Base-by-base conservation (phyloP, 2,329 filamentous ascomycete species). In the Cryphonectria naterciae region DNA sequence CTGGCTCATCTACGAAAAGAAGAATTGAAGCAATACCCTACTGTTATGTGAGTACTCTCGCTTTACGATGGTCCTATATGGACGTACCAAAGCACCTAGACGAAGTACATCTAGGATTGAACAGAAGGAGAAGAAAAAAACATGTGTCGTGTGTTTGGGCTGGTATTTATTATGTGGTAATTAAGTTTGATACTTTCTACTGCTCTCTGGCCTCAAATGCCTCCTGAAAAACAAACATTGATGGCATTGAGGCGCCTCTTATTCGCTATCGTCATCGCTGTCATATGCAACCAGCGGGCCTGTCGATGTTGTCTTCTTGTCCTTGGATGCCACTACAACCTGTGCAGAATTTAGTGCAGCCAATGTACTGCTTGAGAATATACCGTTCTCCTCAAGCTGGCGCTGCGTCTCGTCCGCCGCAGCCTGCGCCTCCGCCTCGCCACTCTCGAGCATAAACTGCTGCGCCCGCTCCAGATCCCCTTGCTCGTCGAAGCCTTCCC, bases 241-340 rank as follows among this genome's bases (percentile, higher is more conserved):
- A 11, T n/a, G 32, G 11, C 35, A 35, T n/a, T 19, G 8, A 39
- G 35, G 25, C 61, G 22, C 37, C n/a, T 43, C 61, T 39, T 64
- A 71, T 39, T 73, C 71, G 67, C 71, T 73, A 77, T 85, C 82
- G 69, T 85, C 92, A 72, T 97, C 95, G 78, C 94, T 98, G 69
- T 91, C 94, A 77, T 99, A 99, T 37, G 88, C 92, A 28, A 98
- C 96, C 74, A 98, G 82, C 8, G 94, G 92, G 1, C 93, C 93
- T 25, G 87, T 81, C 39, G 88, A 74, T 13, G 80, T 82, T 39
- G 86, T 82, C 67, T 89, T 86, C 35, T 64, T 64, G n/a, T 84
- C 81, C 78, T 87, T 88, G 43, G 85, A 83, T 58, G 87, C 84
- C 65, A 89, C 83, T 11, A 86, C 80, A 4, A 88, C 83, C 74